Percentiles rank a stretch among this genome's conserved stretches.
Conservation (phyloP, 2,329 filamentous ascomycete genomes). For the Fonsecaea pedrosoi region DNA sequence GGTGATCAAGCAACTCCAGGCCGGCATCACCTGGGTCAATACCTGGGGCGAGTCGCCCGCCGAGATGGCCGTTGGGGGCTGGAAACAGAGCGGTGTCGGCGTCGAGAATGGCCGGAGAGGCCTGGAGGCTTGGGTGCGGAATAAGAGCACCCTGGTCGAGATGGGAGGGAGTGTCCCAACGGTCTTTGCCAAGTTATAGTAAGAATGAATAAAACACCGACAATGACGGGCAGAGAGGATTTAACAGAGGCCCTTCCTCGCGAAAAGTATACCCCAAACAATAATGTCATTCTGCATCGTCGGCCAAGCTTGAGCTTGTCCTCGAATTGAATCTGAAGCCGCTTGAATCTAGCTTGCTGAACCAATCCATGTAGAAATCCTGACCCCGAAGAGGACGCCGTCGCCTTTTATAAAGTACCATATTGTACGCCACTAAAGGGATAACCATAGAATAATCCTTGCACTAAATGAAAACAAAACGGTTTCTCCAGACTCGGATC, state of each 20-base stretch:
- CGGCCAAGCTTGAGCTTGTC: too few relatives aligned
- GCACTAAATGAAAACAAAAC: too few relatives aligned
- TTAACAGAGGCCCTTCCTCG: background rate
- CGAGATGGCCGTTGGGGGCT: constrained; percentile 90
- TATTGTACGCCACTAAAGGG: too few relatives aligned
- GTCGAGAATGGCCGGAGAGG: constrained; percentile 85
- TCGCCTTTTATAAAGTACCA: too few relatives aligned
- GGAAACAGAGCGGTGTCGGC: constrained; percentile 88
- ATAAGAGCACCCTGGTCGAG: constrained; percentile 87
- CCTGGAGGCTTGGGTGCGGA: constrained; percentile 80
- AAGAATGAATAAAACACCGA: background rate
- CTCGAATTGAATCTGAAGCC: too few relatives aligned
- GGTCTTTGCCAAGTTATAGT: constrained; percentile 73
- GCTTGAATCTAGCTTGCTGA: too few relatives aligned
- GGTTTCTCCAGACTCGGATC: too few relatives aligned
- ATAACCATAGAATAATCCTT: too few relatives aligned
- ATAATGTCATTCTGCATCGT: background rate
- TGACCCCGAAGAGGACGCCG: too few relatives aligned
- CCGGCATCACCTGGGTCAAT: constrained; percentile 91
- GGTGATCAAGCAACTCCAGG: constrained; percentile 73
- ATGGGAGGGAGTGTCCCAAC: constrained; percentile 73
- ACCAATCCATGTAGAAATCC: too few relatives aligned
- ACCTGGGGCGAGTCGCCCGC: constrained; percentile 92
- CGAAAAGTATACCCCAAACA: background rate
- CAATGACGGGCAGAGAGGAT: background rate